These are phyloP conservation scores for Clarireedia homoeocarpa DNA, from an alignment of 2,329 filamentous ascomycete species.

Conservation along the genomic window DNA sequence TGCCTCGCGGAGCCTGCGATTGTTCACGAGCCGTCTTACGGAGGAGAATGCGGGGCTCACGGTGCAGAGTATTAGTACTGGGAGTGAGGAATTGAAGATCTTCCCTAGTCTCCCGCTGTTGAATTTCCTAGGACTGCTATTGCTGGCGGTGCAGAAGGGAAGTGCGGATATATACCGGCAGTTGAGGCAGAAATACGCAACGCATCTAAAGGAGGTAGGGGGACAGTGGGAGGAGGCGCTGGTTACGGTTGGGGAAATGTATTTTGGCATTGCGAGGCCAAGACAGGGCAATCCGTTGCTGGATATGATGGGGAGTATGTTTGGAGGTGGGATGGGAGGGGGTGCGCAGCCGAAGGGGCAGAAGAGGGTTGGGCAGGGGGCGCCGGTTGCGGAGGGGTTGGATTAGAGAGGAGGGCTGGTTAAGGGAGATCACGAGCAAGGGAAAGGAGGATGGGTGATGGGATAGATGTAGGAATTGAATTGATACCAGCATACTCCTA, in stretches of 20 bases:
- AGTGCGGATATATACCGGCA: constrained; percentile 70
- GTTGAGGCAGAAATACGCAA: constrained; percentile 72
- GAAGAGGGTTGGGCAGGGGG: constrained; percentile 31
- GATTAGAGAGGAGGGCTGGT: constrained; percentile 36
- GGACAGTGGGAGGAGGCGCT: constrained; percentile 74
- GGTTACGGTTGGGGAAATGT: constrained; percentile 88
- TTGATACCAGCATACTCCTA: constrained; percentile 3
- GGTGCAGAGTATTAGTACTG: constrained; percentile 74
- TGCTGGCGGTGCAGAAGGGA: constrained; percentile 77
- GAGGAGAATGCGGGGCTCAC: constrained; percentile 49
- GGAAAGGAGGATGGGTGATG: too few relatives aligned
- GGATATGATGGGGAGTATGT: constrained; percentile 96
- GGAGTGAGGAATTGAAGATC: constrained; percentile 70
- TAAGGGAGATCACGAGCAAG: too few relatives aligned
- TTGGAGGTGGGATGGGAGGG: constrained; percentile 65
- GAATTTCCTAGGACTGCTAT: constrained; percentile 82
- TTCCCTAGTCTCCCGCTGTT: constrained; percentile 90
- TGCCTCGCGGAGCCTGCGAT: constrained; percentile 61
- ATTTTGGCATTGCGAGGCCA: constrained; percentile 86
- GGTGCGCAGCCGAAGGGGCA: constrained; percentile 30
- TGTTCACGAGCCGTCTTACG: constrained; percentile 63
- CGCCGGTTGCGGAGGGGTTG: constrained; percentile 50
- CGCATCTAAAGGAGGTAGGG: constrained; percentile 67
- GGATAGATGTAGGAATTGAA: background rate
- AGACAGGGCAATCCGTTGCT: constrained; percentile 86